phyloP scores from a whole-genome alignment of 306 rosid genomes.

The Dicorynia guianensis region DNA sequence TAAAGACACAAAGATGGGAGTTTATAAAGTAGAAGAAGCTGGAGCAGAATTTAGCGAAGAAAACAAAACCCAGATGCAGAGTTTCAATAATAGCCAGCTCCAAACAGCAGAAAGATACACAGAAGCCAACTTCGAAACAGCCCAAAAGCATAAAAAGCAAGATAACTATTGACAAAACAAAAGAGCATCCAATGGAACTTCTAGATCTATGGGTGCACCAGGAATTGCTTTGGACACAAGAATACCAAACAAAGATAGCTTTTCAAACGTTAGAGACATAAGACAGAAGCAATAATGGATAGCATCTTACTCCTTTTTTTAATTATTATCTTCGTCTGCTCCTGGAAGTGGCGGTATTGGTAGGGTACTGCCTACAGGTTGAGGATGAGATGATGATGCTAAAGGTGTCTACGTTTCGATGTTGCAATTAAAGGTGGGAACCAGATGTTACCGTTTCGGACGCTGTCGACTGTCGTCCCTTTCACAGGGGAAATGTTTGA shows the following conservation, averaged over 20 bases:
- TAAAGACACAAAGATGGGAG: background rate
- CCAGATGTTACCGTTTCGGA: constrained; percentile 20
- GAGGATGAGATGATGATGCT: background rate
- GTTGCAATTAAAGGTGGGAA: background rate
- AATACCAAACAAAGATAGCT: background rate
- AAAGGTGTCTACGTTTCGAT: background rate
- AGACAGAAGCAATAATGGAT: background rate
- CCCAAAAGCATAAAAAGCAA: constrained; percentile 25
- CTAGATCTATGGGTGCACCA: constrained; percentile 43
- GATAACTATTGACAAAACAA: background rate
- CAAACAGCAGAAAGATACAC: constrained; percentile 6
- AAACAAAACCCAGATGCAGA: constrained; percentile 38
- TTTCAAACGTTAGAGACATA: background rate
- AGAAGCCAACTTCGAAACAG: constrained; percentile 15
- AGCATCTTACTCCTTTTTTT: background rate
- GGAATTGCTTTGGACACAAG: constrained; percentile 33
- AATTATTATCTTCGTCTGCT: background rate
- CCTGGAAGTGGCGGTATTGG: background rate
- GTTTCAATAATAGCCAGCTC: constrained; percentile 8
- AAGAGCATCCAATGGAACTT: constrained; percentile 8
- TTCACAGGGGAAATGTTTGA: background rate
- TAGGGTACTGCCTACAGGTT: too few species aligned
- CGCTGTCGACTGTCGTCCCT: background rate
- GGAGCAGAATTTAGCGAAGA: constrained; percentile 1
- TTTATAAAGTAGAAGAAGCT: constrained; percentile 10